Percentiles rank a stretch among this genome's conserved stretches.
These are phyloP conservation scores for Pochonia chlamydosporia DNA, from an alignment of 2,329 filamentous ascomycete species.

Conservation along the genomic window DNA sequence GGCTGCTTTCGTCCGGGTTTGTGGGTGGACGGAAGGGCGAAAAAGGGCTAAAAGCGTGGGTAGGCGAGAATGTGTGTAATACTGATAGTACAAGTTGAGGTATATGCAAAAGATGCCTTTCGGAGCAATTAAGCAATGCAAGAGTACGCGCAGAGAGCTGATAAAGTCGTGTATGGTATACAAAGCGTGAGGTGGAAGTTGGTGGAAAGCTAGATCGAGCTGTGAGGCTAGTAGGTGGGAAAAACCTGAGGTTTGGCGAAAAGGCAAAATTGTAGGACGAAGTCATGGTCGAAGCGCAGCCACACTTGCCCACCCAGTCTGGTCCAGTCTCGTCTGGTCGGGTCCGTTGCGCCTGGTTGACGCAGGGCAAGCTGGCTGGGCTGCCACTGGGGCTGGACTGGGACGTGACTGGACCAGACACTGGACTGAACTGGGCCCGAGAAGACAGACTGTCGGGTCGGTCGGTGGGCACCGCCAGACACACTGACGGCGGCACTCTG, in stretches of 20 bases:
- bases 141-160: conserved; percentile 7
- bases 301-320: not conserved
- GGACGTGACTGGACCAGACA: no score
- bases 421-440: no score
- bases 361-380: conserved; percentile 10
- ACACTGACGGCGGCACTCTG: no score
- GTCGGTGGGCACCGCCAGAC: conserved; percentile 5
- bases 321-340: no score
- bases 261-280: conserved; percentile 25
- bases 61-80: not conserved
- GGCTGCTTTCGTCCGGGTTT: conserved; percentile 6
- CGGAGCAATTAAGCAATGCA: conserved; percentile 7
- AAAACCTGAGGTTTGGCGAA: conserved; percentile 28
- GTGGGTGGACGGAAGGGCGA: conserved; percentile 2
- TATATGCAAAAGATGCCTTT: conserved; percentile 5
- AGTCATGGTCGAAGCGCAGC: conserved; percentile 7
- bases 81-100: conserved; percentile 2
- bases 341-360: no score
- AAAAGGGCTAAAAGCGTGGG: not conserved
- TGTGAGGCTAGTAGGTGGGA: conserved; percentile 15
- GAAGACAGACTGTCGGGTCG: conserved; percentile 5
- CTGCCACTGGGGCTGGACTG: no score
- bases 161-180: conserved; percentile 6
- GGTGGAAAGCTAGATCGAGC: conserved; percentile 12
- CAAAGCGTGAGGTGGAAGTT: conserved; percentile 11